Base-by-base conservation (phyloP, 352 stramenopile species). In the Globisporangium spinosum region DNA sequence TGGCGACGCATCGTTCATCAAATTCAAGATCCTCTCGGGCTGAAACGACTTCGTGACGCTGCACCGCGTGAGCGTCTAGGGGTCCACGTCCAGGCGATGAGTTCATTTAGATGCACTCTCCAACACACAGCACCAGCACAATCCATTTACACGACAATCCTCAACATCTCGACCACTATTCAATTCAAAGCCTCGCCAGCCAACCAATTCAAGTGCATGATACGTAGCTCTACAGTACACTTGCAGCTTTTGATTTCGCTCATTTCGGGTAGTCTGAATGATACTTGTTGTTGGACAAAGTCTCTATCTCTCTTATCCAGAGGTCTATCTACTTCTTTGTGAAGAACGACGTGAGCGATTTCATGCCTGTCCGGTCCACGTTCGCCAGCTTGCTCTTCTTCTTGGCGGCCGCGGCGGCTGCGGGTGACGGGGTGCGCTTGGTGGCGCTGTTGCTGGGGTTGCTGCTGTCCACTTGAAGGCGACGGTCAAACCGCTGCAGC, bases 321-420 rank as follows among this genome's bases (percentile, higher is more conserved):
- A 45, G 20, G 47, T 27, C 22, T 82, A 88, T 27, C 22, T 82
- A 88, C 35, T 95, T 93, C 65, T 92, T 92, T 12, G 75, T 73
- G 60, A 95, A 95, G 62, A 95, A 95, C 2, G 85, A 93, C 51
- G 79, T 89, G 23, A 95, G 77, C 53, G 85, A 95, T 72, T 93
- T 93, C 85, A 95, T 95, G 22, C 87, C 85, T 9, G 80, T 76
- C 56, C 83, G 77, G 47, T 93, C 79, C 29, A 93, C 82, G 66
- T 86, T 91, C 13, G 80, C 85, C 49, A 93, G 70, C 56, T 93
- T 93, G 73, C 82, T 91, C 64, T 93, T 93, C 73, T 91, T 91
- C 72, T 95, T 94, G 45, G 68, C 62, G 10, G 66, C 71, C 32
- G 62, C 67, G 5, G 71, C 67, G 13, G 69, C 17, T 64, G 65